Evolutionary conservation across 148 eudicot species (phyloP), one percentile per base, ranked within the genome.

Genomic region (Camellia japonica): DNA sequence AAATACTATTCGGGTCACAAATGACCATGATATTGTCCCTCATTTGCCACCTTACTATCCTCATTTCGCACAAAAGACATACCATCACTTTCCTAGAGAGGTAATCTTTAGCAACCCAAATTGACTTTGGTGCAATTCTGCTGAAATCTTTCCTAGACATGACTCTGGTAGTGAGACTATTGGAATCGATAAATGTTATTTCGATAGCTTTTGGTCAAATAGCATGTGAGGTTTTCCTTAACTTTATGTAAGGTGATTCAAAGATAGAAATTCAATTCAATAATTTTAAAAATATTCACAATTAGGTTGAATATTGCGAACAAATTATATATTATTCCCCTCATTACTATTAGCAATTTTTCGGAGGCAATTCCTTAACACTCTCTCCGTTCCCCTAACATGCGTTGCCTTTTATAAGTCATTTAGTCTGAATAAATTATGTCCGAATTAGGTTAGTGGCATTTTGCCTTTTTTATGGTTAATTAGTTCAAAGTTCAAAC

Each of bases 21-120:
- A 97, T 84, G 89, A 88, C 6, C 92, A 92, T 85, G 98, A 97
- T 83, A 92, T 97, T 69, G 99, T 97, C 64, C 94, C 99, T 47
- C 99, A 97, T 86, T 87, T 97, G 85, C 99, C 99, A 55, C 98
- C 97, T 3, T 97, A 88, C 81, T 97, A 89, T 85, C 62, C 81
- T 62, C 82, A 85, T 81, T 92, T 97, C 38, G 88, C 91, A 7
- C 88, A 88, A 76, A 97, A 92, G 82, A 92, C 97, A 12, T 97
- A 97, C 72, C 98, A 85, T 85, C 99, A 97, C 82, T 92, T 94
- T 75, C 97, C 98, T 7, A 91, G 97, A 90, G 98, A 97, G 98
- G 99, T 97, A 91, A 78, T 44, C 6, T 3, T 62, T 44, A 55
- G 23, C 47, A 43, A 4, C 61, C 66, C 11, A 73, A 60, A 42